These are phyloP conservation scores for Sanghuangporus sanghuang DNA, from an alignment of 1,284 basidiomycete species.

Conservation along the genomic window DNA sequence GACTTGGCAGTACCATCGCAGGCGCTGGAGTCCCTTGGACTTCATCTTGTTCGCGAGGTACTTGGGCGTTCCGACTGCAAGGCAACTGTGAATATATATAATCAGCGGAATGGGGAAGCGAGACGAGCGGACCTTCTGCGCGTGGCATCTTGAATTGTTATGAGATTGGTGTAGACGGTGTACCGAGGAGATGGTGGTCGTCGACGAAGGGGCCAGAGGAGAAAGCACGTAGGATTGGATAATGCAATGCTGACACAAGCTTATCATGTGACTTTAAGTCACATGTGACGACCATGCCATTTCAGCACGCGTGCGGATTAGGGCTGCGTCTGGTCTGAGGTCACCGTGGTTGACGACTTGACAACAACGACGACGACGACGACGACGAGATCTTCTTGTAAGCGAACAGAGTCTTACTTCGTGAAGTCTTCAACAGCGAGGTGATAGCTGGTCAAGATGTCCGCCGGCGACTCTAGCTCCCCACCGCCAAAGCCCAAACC, in stretches of 20 bases:
- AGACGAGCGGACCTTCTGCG: slow-evolving; percentile 57
- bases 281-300: neutral
- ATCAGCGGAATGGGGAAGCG: neutral
- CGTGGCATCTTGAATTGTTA: slow-evolving; percentile 54
- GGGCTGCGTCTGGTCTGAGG: neutral
- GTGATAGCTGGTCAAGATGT: slow-evolving; percentile 30
- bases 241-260: neutral
- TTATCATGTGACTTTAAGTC: neutral
- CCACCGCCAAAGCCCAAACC: slow-evolving; percentile 51
- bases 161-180: neutral
- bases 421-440: neutral
- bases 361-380: neutral
- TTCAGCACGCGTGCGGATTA: neutral
- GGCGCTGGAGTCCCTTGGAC: slow-evolving; percentile 88
- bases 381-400: neutral
- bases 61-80: slow-evolving; percentile 80
- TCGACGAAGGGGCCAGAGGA: neutral
- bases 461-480: slow-evolving; percentile 36
- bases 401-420: neutral
- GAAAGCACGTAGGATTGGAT: neutral
- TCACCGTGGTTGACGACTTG: neutral
- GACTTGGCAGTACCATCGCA: slow-evolving; percentile 96
- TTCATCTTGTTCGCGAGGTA: slow-evolving; percentile 94
- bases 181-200: neutral
- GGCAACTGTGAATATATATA: neutral